phyloP scores from a whole-genome alignment of 2,329 filamentous ascomycete species.

The Calonectria montana region DNA sequence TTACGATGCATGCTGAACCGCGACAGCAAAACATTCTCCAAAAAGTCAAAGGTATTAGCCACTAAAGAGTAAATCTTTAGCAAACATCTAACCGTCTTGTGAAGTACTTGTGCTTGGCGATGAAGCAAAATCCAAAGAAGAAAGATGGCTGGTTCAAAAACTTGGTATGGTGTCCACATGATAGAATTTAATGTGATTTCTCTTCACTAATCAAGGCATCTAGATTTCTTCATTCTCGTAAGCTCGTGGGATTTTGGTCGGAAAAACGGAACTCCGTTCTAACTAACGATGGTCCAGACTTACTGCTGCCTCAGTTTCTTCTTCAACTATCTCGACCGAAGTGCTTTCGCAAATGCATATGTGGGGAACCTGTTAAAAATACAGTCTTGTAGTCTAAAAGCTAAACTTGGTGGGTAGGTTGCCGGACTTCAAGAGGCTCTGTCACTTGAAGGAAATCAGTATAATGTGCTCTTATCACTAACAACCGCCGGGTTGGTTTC shows the following conservation, averaged over 20 bases:
- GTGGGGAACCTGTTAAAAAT: neutral
- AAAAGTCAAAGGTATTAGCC: no score
- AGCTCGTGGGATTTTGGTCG: neutral
- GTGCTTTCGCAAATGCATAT: neutral
- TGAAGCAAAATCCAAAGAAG: neutral
- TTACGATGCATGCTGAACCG: no score
- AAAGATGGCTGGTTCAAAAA: neutral
- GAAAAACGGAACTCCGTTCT: neutral
- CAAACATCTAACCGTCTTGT: neutral
- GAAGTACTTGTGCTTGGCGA: neutral
- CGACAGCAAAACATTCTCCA: no score
- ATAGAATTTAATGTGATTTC: neutral
- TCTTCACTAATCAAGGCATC: neutral
- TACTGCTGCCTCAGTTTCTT: neutral
- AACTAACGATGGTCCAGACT: neutral
- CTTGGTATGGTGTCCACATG: neutral
- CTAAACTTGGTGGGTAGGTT: slow-evolving; percentile 37
- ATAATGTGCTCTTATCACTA: slow-evolving; percentile 44
- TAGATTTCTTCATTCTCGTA: slow-evolving; percentile 50
- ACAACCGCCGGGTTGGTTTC: slow-evolving; percentile 43
- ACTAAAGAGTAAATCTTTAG: no score
- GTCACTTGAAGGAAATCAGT: slow-evolving; percentile 54
- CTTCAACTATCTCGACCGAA: neutral
- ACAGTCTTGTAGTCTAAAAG: no score
- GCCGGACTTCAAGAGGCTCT: slow-evolving; percentile 58